These are phyloP conservation scores for Ascoidea tarda DNA, from an alignment of 805 yeast species.

Conservation along the genomic window DNA sequence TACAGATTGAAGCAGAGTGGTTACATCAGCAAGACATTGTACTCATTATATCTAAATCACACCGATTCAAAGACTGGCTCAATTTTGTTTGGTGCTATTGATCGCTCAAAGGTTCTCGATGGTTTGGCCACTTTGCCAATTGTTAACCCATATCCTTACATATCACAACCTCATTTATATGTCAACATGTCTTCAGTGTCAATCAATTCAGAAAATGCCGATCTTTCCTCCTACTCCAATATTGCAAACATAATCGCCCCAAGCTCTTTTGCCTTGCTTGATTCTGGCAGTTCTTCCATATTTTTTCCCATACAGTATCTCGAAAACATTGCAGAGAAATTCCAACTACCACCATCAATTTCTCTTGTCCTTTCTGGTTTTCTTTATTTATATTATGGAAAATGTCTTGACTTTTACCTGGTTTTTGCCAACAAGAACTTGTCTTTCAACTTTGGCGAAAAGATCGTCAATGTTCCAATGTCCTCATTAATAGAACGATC, in stretches of 20 bases:
- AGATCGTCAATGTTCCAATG: neutral
- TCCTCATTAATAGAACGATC: neutral
- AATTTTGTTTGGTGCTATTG: conserved; percentile 7
- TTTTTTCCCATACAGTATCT: neutral
- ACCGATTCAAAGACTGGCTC: conserved; percentile 2
- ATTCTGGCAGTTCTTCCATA: conserved; percentile 2
- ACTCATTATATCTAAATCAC: conserved; percentile 6
- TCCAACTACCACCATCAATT: too few relatives aligned
- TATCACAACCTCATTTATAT: too few relatives aligned
- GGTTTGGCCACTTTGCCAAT: conserved; percentile 1
- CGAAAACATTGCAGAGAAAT: neutral
- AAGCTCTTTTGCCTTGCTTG: conserved; percentile 2
- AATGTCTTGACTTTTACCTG: too few relatives aligned
- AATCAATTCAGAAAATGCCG: too few relatives aligned
- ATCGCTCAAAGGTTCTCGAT: conserved; percentile 4
- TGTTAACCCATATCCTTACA: neutral
- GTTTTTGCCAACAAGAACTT: neutral
- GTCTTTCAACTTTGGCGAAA: neutral
- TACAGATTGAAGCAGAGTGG: conserved; percentile 1
- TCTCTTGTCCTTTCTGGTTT: too few relatives aligned
- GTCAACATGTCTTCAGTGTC: too few relatives aligned
- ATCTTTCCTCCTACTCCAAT: too few relatives aligned
- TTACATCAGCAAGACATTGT: neutral
- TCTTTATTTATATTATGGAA: too few relatives aligned
- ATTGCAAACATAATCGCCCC: neutral